Percentiles rank a stretch among this genome's conserved stretches.
phyloP scores from a whole-genome alignment of 2,329 filamentous ascomycete species.

The Fonsecaea multimorphosa region DNA sequence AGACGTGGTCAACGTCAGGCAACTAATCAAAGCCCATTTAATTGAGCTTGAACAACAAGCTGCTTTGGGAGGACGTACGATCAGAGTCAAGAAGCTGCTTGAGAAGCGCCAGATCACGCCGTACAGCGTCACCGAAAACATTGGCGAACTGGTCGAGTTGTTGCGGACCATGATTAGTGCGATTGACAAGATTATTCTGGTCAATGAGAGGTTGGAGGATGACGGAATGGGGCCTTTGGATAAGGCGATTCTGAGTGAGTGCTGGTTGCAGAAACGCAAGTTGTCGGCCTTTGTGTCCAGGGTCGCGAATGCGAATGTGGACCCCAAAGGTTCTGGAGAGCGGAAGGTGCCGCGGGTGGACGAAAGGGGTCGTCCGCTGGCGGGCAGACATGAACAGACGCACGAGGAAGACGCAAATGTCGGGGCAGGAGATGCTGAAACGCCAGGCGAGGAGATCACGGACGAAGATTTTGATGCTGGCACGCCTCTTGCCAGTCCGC shows the following conservation, averaged over 20 bases:
- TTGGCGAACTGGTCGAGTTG: constrained; percentile 38
- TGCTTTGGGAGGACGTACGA: constrained; percentile 23
- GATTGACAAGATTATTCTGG: constrained; percentile 41
- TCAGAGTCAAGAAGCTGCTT: constrained; percentile 26
- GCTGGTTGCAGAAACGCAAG: constrained; percentile 30
- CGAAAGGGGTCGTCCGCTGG: constrained; percentile 2
- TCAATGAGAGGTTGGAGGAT: constrained; percentile 37
- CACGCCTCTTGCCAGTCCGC: constrained; percentile 7
- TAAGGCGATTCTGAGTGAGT: constrained; percentile 24
- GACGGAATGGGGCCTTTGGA: constrained; percentile 36
- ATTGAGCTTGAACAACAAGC: constrained; percentile 33
- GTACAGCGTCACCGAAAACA: constrained; percentile 27
- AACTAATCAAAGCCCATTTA: constrained; percentile 33
- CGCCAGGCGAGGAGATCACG: not conserved
- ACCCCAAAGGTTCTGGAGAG: constrained; percentile 13
- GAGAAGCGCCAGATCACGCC: constrained; percentile 29
- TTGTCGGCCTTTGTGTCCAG: constrained; percentile 29
- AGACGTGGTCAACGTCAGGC: constrained; percentile 28
- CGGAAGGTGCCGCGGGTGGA: not conserved
- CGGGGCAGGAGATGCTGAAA: not conserved
- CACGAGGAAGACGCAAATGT: not conserved
- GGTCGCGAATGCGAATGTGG: constrained; percentile 14
- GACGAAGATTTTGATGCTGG: constrained; percentile 13
- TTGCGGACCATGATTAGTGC: constrained; percentile 43
- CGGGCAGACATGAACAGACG: not conserved